Percentiles rank a stretch among this genome's conserved stretches.
Evolutionary conservation across 805 yeast species (phyloP).

Genomic region (Hermanozyma aechmeae): DNA sequence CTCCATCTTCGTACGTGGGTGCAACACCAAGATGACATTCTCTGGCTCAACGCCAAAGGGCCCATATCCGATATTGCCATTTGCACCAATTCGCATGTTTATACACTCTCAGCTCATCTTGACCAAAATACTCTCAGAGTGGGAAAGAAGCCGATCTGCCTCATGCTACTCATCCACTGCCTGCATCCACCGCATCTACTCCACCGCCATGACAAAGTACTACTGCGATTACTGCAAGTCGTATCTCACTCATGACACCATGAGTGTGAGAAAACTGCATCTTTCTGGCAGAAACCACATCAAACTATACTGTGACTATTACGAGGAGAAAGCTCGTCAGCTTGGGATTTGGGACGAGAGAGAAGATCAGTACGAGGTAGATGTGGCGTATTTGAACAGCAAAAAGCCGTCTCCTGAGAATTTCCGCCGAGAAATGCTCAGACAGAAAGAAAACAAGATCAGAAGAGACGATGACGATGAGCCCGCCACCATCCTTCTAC

Average conservation of each 20-base stretch:
- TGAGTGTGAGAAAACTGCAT: slow-evolving; percentile 77
- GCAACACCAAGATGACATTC: too few species aligned
- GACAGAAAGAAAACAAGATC: slow-evolving; percentile 5
- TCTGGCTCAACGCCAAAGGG: too few species aligned
- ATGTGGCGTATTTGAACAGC: slow-evolving; percentile 22
- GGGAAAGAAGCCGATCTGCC: too few species aligned
- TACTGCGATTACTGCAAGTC: slow-evolving; percentile 83
- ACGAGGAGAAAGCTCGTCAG: slow-evolving; percentile 36
- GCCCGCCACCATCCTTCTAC: slow-evolving; percentile 8
- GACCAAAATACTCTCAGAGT: too few species aligned
- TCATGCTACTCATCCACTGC: too few species aligned
- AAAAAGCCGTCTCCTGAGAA: slow-evolving; percentile 14
- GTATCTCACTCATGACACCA: slow-evolving; percentile 80
- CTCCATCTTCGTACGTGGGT: too few species aligned
- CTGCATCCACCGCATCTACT: neutral
- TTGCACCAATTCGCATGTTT: too few species aligned
- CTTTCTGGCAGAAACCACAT: slow-evolving; percentile 70
- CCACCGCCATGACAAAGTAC: slow-evolving; percentile 51
- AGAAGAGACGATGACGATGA: slow-evolving; percentile 12
- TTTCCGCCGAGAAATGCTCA: neutral
- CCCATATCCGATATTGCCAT: too few species aligned
- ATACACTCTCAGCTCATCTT: too few species aligned
- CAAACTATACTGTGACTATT: slow-evolving; percentile 63
- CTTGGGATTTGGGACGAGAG: slow-evolving; percentile 22
- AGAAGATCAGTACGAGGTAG: slow-evolving; percentile 26